A percentile compares a stretch with the other conserved stretches of the same genome.
Evolutionary conservation across 2,329 filamentous ascomycete species (phyloP).

Genomic region (Ophiostoma angusticollis): DNA sequence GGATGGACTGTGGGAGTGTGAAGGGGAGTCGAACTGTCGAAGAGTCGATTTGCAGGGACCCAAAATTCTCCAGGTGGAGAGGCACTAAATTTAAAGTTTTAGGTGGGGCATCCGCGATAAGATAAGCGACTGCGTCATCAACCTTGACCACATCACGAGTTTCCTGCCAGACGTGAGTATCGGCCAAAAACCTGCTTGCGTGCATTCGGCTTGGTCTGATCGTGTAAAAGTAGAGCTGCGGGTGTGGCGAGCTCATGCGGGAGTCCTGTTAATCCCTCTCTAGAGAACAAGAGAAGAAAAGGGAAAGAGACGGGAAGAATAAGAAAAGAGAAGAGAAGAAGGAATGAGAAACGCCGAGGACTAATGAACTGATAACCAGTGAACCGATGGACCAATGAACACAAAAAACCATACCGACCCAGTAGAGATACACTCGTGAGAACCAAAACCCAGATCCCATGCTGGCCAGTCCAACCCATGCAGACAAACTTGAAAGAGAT

Average conservation of each 20-base stretch:
- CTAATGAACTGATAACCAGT: background rate
- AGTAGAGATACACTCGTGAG: slow-evolving; percentile 2
- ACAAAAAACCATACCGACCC: background rate
- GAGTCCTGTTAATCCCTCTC: no score
- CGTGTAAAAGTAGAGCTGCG: no score
- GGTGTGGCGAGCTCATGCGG: no score
- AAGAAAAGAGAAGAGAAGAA: background rate
- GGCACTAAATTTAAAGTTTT: slow-evolving; percentile 5
- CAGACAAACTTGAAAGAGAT: background rate
- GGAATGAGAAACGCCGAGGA: background rate
- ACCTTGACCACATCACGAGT: no score
- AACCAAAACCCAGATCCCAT: slow-evolving; percentile 3
- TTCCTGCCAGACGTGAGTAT: no score
- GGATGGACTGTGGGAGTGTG: no score
- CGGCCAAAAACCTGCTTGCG: slow-evolving; percentile 4
- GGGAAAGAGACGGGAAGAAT: background rate
- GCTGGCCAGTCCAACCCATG: slow-evolving; percentile 1
- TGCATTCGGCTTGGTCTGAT: background rate
- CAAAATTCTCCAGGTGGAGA: slow-evolving; percentile 5
- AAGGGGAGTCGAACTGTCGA: no score
- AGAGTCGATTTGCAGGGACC: no score
- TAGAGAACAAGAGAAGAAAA: no score
- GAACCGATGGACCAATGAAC: background rate
- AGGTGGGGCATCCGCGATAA: slow-evolving; percentile 7
- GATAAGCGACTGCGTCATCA: no score